Percentiles rank a stretch among this genome's conserved stretches.
These are phyloP conservation scores for Podaxis carcinomalis DNA, from an alignment of 768 basidiomycete genomes.

Conservation along the genomic window DNA sequence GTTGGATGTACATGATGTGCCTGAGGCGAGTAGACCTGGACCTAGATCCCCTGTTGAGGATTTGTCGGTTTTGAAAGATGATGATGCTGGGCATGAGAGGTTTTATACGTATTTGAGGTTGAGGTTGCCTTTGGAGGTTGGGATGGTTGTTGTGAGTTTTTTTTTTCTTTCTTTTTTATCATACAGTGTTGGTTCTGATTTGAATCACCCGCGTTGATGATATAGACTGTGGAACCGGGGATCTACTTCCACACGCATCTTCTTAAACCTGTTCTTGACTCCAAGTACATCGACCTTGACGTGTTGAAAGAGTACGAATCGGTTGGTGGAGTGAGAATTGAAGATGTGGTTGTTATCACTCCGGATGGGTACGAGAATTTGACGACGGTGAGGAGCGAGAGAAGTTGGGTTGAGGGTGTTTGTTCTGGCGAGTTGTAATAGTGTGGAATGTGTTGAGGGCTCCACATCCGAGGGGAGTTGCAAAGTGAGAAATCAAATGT, in stretches of 20 bases:
- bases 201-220: not conserved
- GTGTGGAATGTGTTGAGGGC: not conserved
- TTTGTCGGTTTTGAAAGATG: slow-evolving; percentile 38
- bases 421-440: slow-evolving; percentile 56
- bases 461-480: too few relatives aligned
- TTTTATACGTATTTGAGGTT: slow-evolving; percentile 83
- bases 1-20: slow-evolving; percentile 92
- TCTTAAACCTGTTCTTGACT: slow-evolving; percentile 58
- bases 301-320: slow-evolving; percentile 67
- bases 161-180: not conserved
- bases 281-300: slow-evolving; percentile 64
- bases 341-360: slow-evolving; percentile 86
- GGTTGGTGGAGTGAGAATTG: slow-evolving; percentile 91
- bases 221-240: slow-evolving; percentile 86
- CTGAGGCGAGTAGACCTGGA: slow-evolving; percentile 80
- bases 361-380: slow-evolving; percentile 74
- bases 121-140: slow-evolving; percentile 61
- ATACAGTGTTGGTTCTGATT: not conserved
- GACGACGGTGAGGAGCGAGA: slow-evolving; percentile 80
- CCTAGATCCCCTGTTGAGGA: too few relatives aligned
- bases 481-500: not conserved
- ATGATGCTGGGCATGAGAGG: slow-evolving; percentile 44
- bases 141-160: slow-evolving; percentile 81
- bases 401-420: slow-evolving; percentile 76
- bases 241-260: slow-evolving; percentile 83